phyloP scores from a whole-genome alignment of 768 basidiomycete species.

The Trametes sanguinea region DNA sequence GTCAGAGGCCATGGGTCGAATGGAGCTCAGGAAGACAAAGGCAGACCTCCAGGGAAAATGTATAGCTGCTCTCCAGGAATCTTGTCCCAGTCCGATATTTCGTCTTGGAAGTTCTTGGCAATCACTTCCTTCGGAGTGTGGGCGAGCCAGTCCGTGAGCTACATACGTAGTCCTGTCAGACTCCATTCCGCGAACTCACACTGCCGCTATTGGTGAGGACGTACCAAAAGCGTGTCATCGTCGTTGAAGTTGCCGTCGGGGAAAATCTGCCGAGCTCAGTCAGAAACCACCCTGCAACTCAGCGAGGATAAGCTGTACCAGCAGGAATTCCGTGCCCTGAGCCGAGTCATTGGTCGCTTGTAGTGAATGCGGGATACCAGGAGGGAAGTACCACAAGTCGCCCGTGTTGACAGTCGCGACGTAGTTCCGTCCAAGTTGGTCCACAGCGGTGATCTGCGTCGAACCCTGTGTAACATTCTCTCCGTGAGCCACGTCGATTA shows the following conservation, averaged over 20 bases:
- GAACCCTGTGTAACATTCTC: conserved; percentile 37
- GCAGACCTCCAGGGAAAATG: conserved; percentile 52
- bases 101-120: conserved; percentile 52
- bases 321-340: conserved; percentile 52
- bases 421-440: conserved; percentile 50
- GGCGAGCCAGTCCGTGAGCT: conserved; percentile 57
- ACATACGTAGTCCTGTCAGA: not conserved
- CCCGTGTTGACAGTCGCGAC: conserved; percentile 51
- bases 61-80: conserved; percentile 51
- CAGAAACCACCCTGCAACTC: not conserved
- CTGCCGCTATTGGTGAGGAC: not conserved
- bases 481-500: not conserved
- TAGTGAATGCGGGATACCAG: conserved; percentile 56
- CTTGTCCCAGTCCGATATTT: conserved; percentile 41
- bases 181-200: not conserved
- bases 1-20: too few species aligned
- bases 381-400: conserved; percentile 60
- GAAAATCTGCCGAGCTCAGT: conserved; percentile 42
- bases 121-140: conserved; percentile 59
- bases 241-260: conserved; percentile 54
- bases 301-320: conserved; percentile 34
- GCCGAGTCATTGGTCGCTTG: conserved; percentile 50
- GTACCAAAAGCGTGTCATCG: conserved; percentile 53
- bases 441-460: conserved; percentile 51
- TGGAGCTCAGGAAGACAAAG: too few species aligned